Evolutionary conservation across 805 yeast species (phyloP).

Genomic region (Yarrowia porcina): DNA sequence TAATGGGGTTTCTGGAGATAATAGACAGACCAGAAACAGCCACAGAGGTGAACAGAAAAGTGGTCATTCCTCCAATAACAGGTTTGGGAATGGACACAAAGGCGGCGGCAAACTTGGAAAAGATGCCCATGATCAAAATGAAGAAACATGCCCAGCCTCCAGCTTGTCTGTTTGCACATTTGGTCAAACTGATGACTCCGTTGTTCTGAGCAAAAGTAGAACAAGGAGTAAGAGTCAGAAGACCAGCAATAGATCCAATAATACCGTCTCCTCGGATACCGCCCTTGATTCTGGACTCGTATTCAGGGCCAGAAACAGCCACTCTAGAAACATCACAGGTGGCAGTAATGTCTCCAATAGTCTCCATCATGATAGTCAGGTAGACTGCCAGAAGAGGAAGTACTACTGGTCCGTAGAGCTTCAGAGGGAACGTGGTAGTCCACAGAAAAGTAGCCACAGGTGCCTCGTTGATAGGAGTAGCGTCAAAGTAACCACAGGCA

Average conservation of each 20-base stretch:
- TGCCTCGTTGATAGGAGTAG: conserved; percentile 56
- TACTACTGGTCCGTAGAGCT: conserved; percentile 80
- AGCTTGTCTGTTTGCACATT: conserved; percentile 79
- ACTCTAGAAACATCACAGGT: conserved; percentile 86
- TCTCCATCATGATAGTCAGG: conserved; percentile 82
- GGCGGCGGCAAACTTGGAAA: conserved; percentile 87
- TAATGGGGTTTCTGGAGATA: conserved; percentile 51
- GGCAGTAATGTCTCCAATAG: conserved; percentile 93
- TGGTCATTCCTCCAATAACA: conserved; percentile 84
- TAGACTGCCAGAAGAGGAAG: conserved; percentile 82
- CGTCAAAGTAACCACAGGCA: conserved; percentile 76
- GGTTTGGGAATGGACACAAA: conserved; percentile 75
- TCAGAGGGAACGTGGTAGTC: conserved; percentile 78
- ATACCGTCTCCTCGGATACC: conserved; percentile 88
- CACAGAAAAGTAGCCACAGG: conserved; percentile 83
- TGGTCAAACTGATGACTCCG: conserved; percentile 89
- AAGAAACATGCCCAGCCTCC: conserved; percentile 82
- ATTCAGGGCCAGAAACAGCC: conserved; percentile 75
- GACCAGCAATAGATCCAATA: conserved; percentile 71
- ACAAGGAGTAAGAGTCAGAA: conserved; percentile 84
- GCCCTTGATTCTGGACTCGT: conserved; percentile 87
- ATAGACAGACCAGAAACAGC: conserved; percentile 72
- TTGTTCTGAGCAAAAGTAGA: conserved; percentile 93
- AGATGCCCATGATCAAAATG: conserved; percentile 79
- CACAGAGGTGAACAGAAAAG: conserved; percentile 71